Conservation (phyloP, 148 eudicot species). For the Nepenthes gracilis region DNA sequence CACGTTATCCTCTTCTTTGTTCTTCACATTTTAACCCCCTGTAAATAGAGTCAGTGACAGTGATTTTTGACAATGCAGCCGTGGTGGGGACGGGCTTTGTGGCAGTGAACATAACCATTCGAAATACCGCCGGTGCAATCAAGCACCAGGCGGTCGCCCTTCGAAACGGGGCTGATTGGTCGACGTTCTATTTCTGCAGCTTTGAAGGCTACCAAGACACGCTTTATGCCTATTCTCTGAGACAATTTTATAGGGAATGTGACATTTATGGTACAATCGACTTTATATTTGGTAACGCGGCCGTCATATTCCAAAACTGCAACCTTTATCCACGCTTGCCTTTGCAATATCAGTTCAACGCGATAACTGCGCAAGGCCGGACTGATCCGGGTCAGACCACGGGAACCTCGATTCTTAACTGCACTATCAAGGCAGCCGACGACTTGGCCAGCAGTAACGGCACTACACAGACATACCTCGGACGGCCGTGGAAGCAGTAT, state of each 20-base stretch:
- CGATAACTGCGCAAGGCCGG: slow-evolving; percentile 77
- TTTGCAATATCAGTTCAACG: slow-evolving; percentile 45
- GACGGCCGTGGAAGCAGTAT: slow-evolving; percentile 72
- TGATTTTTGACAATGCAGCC: background rate
- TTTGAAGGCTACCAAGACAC: slow-evolving; percentile 87
- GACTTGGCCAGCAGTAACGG: slow-evolving; percentile 35
- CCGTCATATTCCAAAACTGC: slow-evolving; percentile 56
- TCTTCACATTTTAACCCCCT: no score
- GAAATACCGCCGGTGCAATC: slow-evolving; percentile 5
- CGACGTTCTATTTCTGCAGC: slow-evolving; percentile 9
- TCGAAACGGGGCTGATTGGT: slow-evolving; percentile 5
- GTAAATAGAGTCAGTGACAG: background rate
- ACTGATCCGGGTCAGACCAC: slow-evolving; percentile 71
- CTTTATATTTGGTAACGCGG: slow-evolving; percentile 83
- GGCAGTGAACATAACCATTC: slow-evolving; percentile 6
- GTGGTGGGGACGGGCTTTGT: slow-evolving; percentile 9
- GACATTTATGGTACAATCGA: slow-evolving; percentile 82
- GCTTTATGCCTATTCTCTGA: slow-evolving; percentile 53
- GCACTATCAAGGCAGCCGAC: slow-evolving; percentile 43
- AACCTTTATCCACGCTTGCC: slow-evolving; percentile 61
- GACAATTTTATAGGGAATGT: slow-evolving; percentile 73
- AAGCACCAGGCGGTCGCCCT: slow-evolving; percentile 9
- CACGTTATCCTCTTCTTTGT: no score
- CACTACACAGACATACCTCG: slow-evolving; percentile 33
- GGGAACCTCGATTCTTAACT: slow-evolving; percentile 56